Base-by-base conservation (phyloP, 768 basidiomycete genomes). In the Lactarius tabidus region DNA sequence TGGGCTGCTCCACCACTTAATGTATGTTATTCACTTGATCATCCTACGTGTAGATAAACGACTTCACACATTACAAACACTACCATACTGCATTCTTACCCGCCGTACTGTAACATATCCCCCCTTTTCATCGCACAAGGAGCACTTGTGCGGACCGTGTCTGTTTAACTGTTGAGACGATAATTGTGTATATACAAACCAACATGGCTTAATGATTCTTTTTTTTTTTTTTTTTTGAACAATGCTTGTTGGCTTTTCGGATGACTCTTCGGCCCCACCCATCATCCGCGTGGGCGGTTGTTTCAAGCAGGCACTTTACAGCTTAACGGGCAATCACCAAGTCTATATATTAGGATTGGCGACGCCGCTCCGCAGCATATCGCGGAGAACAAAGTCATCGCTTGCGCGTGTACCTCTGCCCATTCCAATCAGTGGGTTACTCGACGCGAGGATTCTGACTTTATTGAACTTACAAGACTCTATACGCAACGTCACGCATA, bases 351-450 rank as follows among this genome's bases (percentile, higher is more conserved):
- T 77, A n/a, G 84, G 84, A 54, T 79, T 78, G 41, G 82, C 78
- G 65, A 88, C 76, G 23, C 88, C 89, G 72, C 84, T 88, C 38
- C 74, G 72, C 20, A 90, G 74, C 81, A 91, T 80, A 55, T 77
- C 69, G 64, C 73, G 71, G 8, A 89, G 69, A 36, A 78, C 70
- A n/a, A 79, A 75, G 68, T 90, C 84, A 29, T 75, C 68, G 23
- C 51, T 65, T 28, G 79, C 79, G 45, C 72, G 76, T 28, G 72
- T 70, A 20, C 86, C 86, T 60, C 88, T 90, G 65, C 1, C 62
- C 36, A 17, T 56, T 58, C 43, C 35, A 58, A 23, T 31, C n/a
- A 52, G 36, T 48, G 33, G 28, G 38, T 29, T 56, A 31, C 41
- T 39, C 36, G 26, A 18, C 20, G 29, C 59, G 18, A 23, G 5